Conservation (phyloP, 2,329 filamentous ascomycete species). For the Trichoderma sp. region DNA sequence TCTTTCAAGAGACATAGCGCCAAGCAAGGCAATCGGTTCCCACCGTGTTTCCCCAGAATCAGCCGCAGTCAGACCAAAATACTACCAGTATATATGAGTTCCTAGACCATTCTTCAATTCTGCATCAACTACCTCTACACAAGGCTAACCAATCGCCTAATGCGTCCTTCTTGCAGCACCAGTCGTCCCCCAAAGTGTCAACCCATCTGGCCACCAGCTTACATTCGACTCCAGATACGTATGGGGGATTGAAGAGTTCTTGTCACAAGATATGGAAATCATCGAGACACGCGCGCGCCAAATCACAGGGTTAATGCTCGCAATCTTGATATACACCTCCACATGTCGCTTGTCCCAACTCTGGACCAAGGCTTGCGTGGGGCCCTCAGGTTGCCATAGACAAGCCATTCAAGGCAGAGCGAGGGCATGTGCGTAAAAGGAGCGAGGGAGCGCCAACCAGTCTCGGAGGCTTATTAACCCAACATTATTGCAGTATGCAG, state of each 20-base stretch:
- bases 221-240: constrained; percentile 3
- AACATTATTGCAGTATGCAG: constrained; percentile 24
- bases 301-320: neutral
- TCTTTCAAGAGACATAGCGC: neutral
- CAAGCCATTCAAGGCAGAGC: neutral
- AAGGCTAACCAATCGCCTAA: constrained; percentile 24
- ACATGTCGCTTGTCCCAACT: neutral
- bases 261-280: neutral
- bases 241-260: neutral
- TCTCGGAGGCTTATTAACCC: constrained; percentile 19
- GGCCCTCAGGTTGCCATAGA: neutral
- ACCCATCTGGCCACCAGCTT: constrained; percentile 4
- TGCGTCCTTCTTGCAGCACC: constrained; percentile 7
- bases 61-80: neutral
- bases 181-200: constrained; percentile 8
- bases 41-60: neutral
- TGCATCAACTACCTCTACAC: constrained; percentile 22
- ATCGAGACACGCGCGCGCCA: neutral
- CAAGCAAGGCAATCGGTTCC: neutral
- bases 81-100: neutral
- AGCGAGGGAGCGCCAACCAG: neutral
- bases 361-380: neutral
- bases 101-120: constrained; percentile 22
- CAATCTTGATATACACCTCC: neutral
- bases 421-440: neutral